A percentile compares a stretch with the other conserved stretches of the same genome.
Conservation (phyloP, 2,329 filamentous ascomycete genomes). For the Colletotrichum filicis region DNA sequence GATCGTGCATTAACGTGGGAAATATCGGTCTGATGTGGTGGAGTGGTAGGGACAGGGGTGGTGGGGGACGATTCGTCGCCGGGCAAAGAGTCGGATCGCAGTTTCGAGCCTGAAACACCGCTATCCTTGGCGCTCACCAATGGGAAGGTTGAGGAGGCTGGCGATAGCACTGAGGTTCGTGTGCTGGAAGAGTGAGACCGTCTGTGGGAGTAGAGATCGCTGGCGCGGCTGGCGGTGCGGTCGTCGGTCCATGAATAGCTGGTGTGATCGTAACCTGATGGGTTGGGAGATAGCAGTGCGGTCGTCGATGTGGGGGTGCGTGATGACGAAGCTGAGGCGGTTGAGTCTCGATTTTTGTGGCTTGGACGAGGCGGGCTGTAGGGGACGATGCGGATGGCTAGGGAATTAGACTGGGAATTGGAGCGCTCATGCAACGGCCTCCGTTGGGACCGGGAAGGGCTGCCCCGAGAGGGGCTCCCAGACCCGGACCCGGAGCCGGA, state of each 20-base stretch:
- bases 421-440: slow-evolving; percentile 52
- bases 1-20: slow-evolving; percentile 50
- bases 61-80: slow-evolving; percentile 46
- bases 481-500: slow-evolving; percentile 42
- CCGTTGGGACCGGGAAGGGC: slow-evolving; percentile 41
- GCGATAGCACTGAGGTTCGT: slow-evolving; percentile 22
- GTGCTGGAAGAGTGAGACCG: slow-evolving; percentile 42
- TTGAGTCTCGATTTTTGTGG: slow-evolving; percentile 29
- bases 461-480: slow-evolving; percentile 32
- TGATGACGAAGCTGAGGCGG: slow-evolving; percentile 35
- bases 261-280: slow-evolving; percentile 12
- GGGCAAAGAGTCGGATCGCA: slow-evolving; percentile 46
- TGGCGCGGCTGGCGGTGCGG: slow-evolving; percentile 19
- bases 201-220: slow-evolving; percentile 22
- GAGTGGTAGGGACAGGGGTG: slow-evolving; percentile 49
- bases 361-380: slow-evolving; percentile 57
- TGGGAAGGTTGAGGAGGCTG: slow-evolving; percentile 40
- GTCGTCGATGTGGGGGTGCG: slow-evolving; percentile 28
- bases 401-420: slow-evolving; percentile 53
- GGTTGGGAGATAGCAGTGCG: slow-evolving; percentile 22
- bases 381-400: slow-evolving; percentile 60
- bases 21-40: slow-evolving; percentile 52
- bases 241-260: slow-evolving; percentile 19
- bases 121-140: slow-evolving; percentile 50
- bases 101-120: slow-evolving; percentile 59